Percentiles rank a stretch among this genome's conserved stretches.
Evolutionary conservation across 2,329 filamentous ascomycete species (phyloP).

Genomic region (Penicillium sp.): DNA sequence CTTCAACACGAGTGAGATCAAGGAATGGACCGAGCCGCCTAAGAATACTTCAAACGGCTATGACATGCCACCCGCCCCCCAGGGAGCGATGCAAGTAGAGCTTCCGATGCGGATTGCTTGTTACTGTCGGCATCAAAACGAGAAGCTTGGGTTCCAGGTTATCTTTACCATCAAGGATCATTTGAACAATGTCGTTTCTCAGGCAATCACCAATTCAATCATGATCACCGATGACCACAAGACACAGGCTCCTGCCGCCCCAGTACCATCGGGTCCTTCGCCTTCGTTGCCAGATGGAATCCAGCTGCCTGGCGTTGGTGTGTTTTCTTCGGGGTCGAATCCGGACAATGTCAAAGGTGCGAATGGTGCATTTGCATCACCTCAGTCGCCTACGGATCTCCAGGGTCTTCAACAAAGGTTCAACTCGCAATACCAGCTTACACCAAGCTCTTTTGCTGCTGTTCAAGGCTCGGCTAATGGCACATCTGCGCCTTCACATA

Average conservation of each 20-base stretch:
- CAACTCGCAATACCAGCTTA: conserved; percentile 42
- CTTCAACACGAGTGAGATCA: conserved; percentile 85
- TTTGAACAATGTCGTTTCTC: conserved; percentile 72
- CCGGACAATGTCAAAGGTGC: conserved; percentile 27
- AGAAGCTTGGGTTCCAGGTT: conserved; percentile 88
- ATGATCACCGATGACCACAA: conserved; percentile 99
- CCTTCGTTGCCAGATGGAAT: conserved; percentile 39
- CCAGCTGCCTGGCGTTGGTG: conserved; percentile 44
- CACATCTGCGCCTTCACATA: conserved; percentile 48
- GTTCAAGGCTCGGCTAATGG: conserved; percentile 39
- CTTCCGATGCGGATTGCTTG: conserved; percentile 95
- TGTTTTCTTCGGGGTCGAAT: conserved; percentile 41
- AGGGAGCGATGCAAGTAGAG: conserved; percentile 72
- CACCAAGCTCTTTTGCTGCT: conserved; percentile 40
- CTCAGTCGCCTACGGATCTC: conserved; percentile 56
- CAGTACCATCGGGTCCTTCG: conserved; percentile 34
- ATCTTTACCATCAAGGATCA: conserved; percentile 93
- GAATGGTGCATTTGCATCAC: conserved; percentile 26
- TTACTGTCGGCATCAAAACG: conserved; percentile 92
- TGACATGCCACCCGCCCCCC: conserved; percentile 39
- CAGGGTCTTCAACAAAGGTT: conserved; percentile 58
- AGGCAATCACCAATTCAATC: conserved; percentile 82
- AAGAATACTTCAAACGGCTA: conserved; percentile 53
- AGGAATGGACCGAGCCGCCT: conserved; percentile 72
- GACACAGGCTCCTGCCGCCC: conserved; percentile 60